Percentiles rank a stretch among this genome's conserved stretches.
Evolutionary conservation across 2,329 filamentous ascomycete species (phyloP).

Genomic region (Diaporthe aspalathi): DNA sequence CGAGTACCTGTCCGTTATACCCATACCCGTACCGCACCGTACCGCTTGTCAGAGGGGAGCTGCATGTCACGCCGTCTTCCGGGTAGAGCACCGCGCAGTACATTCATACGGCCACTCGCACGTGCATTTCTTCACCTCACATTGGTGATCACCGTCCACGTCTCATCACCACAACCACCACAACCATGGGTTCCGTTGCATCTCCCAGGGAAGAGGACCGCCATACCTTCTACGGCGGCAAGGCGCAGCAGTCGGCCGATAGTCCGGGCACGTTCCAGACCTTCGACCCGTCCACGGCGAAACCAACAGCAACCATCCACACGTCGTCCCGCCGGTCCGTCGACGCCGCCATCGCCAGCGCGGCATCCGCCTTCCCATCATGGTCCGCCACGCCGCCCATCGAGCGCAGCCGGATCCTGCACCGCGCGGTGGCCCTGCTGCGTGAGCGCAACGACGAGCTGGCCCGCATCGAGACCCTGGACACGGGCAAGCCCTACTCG

Average conservation of each 20-base stretch:
- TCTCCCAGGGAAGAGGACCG: constrained; percentile 51
- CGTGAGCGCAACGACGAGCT: constrained; percentile 83
- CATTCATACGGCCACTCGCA: not conserved
- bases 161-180: not conserved
- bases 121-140: not conserved
- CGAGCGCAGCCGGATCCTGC: constrained; percentile 80
- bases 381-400: constrained; percentile 84
- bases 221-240: constrained; percentile 82
- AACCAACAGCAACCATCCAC: constrained; percentile 77
- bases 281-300: constrained; percentile 78
- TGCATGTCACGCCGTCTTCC: constrained; percentile 9
- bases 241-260: constrained; percentile 69
- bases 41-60: not conserved
- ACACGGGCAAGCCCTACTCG: constrained; percentile 87
- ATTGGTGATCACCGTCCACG: not conserved
- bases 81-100: not conserved
- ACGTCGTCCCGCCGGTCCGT: constrained; percentile 74
- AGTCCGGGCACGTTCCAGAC: constrained; percentile 75
- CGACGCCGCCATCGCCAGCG: constrained; percentile 78
- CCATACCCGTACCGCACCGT: constrained; percentile 11
- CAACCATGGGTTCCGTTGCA: constrained; percentile 32
- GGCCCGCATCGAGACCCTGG: constrained; percentile 81
- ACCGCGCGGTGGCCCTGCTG: constrained; percentile 79
- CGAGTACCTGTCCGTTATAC: not conserved
- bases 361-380: constrained; percentile 75